Evolutionary conservation across 495 filamentous ascomycete species (phyloP).

Genomic region (Extremus antarcticus): DNA sequence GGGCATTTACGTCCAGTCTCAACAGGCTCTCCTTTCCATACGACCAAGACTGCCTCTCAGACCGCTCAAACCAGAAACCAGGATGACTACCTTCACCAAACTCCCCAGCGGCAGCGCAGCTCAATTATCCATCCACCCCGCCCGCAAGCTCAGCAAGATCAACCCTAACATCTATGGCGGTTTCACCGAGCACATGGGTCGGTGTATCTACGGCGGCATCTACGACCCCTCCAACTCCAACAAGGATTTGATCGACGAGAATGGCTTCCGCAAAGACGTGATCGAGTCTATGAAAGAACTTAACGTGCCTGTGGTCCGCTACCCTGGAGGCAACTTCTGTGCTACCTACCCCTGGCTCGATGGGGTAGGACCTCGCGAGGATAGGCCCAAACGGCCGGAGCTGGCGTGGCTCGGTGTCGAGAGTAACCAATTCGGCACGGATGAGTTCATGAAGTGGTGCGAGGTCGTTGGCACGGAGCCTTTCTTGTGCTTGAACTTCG

Average conservation of each 20-base stretch:
- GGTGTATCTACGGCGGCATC: conserved; percentile 77
- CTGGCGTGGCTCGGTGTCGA: conserved; percentile 66
- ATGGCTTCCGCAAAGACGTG: conserved; percentile 69
- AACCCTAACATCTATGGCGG: conserved; percentile 65
- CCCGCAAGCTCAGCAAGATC: conserved; percentile 53
- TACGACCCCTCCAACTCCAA: conserved; percentile 57
- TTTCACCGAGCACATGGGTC: conserved; percentile 62
- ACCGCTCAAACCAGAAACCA: no score
- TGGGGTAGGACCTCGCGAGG: conserved; percentile 59
- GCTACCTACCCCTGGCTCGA: conserved; percentile 79
- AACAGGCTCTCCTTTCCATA: no score
- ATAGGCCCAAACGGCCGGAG: conserved; percentile 54
- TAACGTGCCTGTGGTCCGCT: conserved; percentile 61
- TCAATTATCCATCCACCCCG: conserved; percentile 49
- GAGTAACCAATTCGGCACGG: conserved; percentile 67
- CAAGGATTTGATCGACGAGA: conserved; percentile 47
- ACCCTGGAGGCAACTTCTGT: conserved; percentile 71
- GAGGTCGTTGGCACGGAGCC: conserved; percentile 57
- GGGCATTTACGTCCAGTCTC: no score
- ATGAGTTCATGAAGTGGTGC: conserved; percentile 77
- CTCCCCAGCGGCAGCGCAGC: conserved; percentile 46
- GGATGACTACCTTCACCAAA: conserved; percentile 61
- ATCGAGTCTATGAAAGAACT: conserved; percentile 57
- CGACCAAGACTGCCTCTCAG: no score
- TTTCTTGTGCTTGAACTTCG: conserved; percentile 66